These are phyloP conservation scores for Aspergillus quadrilineatus DNA, from an alignment of 2,329 filamentous ascomycete species.

Conservation along the genomic window DNA sequence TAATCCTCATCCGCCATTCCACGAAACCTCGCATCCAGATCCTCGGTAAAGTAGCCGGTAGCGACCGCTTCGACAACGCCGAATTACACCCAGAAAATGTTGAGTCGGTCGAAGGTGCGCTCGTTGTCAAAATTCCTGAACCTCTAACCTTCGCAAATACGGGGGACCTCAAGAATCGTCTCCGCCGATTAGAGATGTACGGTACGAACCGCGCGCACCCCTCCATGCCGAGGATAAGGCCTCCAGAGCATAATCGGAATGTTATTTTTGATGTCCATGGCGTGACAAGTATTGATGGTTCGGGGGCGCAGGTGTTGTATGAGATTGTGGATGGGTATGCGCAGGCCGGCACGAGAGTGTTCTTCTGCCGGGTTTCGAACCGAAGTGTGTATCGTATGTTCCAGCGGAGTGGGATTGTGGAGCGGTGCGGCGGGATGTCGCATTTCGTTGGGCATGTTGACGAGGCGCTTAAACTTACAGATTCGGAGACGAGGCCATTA, in stretches of 20 bases:
- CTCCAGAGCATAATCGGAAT: conserved; percentile 80
- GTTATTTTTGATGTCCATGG: conserved; percentile 97
- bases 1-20: conserved; percentile 85
- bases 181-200: conserved; percentile 82
- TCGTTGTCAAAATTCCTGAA: conserved; percentile 97
- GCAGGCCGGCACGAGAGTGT: conserved; percentile 65
- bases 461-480: conserved; percentile 77
- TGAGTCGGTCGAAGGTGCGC: conserved; percentile 85
- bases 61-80: conserved; percentile 78
- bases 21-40: conserved; percentile 96
- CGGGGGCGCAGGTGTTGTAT: conserved; percentile 82
- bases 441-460: conserved; percentile 83
- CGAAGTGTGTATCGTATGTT: conserved; percentile 70
- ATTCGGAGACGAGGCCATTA: conserved; percentile 58
- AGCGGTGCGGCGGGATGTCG: conserved; percentile 70
- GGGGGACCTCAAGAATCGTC: conserved; percentile 79
- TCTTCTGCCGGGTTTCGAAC: conserved; percentile 55
- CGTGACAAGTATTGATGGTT: conserved; percentile 92
- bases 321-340: conserved; percentile 85
- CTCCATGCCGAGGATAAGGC: conserved; percentile 74
- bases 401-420: conserved; percentile 77
- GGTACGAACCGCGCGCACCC: conserved; percentile 84
- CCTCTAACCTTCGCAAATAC: conserved; percentile 97
- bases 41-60: conserved; percentile 77
- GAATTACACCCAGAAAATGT: conserved; percentile 69